Evolutionary conservation across 257 asterid species (phyloP).

Genomic region (Schizonepeta tenuifolia): DNA sequence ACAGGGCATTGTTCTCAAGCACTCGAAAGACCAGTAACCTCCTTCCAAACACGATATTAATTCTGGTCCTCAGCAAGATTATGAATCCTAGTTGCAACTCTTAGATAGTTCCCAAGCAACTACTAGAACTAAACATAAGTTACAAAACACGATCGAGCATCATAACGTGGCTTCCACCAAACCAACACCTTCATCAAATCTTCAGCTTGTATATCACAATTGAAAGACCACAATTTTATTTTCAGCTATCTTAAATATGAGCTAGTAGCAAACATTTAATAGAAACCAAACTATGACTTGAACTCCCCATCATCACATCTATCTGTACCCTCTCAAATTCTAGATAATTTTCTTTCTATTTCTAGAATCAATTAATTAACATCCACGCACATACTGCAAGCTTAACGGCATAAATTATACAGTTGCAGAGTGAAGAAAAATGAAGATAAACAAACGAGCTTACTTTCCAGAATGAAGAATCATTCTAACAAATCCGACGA

Average conservation of each 20-base stretch:
- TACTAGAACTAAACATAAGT: not conserved
- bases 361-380: not conserved
- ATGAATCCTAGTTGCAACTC: not conserved
- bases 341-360: too few species aligned
- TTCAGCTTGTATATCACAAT: not conserved
- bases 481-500: conserved; percentile 83
- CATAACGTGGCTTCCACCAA: not conserved
- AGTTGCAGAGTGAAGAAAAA: not conserved
- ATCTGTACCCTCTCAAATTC: not conserved
- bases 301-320: not conserved
- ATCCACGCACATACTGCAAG: not conserved
- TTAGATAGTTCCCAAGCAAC: not conserved
- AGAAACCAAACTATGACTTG: not conserved
- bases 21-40: not conserved
- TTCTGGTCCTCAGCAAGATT: not conserved
- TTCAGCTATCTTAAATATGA: not conserved
- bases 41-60: not conserved
- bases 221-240: not conserved
- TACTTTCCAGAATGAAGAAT: conserved; percentile 91
- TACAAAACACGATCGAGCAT: conserved; percentile 3
- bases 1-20: conserved; percentile 4
- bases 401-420: not conserved
- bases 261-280: not conserved
- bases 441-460: conserved; percentile 27
- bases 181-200: not conserved